These are phyloP conservation scores for Penicillium psychrofluorescens DNA, from an alignment of 495 filamentous ascomycete species.

Conservation along the genomic window DNA sequence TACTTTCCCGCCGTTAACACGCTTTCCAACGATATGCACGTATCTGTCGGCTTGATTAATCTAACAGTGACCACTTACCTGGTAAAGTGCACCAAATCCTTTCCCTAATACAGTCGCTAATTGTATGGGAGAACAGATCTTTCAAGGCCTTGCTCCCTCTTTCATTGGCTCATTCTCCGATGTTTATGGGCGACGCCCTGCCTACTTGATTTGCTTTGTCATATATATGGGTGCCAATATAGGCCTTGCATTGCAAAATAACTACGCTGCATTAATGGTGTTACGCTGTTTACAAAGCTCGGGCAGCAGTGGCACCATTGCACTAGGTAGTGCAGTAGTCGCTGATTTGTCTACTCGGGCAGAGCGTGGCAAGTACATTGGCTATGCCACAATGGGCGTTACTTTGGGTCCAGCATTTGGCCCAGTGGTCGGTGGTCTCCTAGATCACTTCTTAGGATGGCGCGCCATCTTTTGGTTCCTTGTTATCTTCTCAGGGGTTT, in stretches of 20 bases:
- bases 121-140: no score
- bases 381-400: slow-evolving; percentile 19
- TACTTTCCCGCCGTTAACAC: no score
- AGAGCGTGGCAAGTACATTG: slow-evolving; percentile 42
- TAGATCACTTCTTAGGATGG: slow-evolving; percentile 62
- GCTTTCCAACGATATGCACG: no score
- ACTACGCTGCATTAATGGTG: slow-evolving; percentile 39
- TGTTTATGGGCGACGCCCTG: slow-evolving; percentile 36
- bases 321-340: slow-evolving; percentile 31
- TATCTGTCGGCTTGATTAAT: no score
- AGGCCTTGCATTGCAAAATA: slow-evolving; percentile 36
- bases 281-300: slow-evolving; percentile 43
- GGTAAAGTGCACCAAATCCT: no score
- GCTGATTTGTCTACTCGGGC: slow-evolving; percentile 34
- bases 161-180: slow-evolving; percentile 44
- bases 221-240: slow-evolving; percentile 42
- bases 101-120: no score
- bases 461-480: slow-evolving; percentile 70
- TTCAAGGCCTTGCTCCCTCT: slow-evolving; percentile 42
- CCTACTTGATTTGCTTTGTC: slow-evolving; percentile 33
- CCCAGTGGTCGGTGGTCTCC: slow-evolving; percentile 58
- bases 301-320: slow-evolving; percentile 38
- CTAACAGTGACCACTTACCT: no score
- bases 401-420: slow-evolving; percentile 46
- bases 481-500: no score